phyloP scores from a whole-genome alignment of 345 rosid species.

The Angophora floribunda region DNA sequence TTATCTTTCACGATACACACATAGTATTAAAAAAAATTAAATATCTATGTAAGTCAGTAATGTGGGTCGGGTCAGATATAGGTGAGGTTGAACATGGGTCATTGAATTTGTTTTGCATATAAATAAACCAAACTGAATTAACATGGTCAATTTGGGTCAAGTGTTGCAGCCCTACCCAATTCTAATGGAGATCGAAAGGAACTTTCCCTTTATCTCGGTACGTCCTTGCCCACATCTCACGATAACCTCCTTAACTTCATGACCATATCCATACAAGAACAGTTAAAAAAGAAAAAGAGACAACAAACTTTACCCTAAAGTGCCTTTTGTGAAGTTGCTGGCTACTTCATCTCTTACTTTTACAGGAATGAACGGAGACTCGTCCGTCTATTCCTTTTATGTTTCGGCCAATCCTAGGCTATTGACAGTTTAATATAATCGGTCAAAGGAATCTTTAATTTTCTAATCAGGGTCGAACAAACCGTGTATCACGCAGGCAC shows the following conservation, averaged over 20 bases:
- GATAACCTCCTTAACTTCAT: background rate
- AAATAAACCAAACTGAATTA: too few species aligned
- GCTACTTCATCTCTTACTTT: background rate
- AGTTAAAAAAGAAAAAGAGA: background rate
- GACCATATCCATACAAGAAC: background rate
- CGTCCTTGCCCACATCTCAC: background rate
- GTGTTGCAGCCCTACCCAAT: background rate
- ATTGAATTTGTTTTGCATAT: background rate
- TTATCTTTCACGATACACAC: too few species aligned
- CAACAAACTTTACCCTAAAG: background rate
- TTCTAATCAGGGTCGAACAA: background rate
- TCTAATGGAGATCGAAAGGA: background rate
- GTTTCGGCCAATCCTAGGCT: background rate
- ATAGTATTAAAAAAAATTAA: too few species aligned
- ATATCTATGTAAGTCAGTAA: background rate
- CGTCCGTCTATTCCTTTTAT: background rate
- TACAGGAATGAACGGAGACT: background rate
- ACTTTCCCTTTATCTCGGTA: background rate
- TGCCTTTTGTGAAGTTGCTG: background rate
- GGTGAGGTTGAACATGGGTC: background rate
- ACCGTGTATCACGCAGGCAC: background rate
- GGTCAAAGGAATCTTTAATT: too few species aligned
- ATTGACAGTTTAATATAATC: too few species aligned
- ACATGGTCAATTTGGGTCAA: too few species aligned
- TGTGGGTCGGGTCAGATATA: accelerated